These are phyloP conservation scores for Paraphoma sp. DNA, from an alignment of 2,329 filamentous ascomycete genomes.

Conservation along the genomic window DNA sequence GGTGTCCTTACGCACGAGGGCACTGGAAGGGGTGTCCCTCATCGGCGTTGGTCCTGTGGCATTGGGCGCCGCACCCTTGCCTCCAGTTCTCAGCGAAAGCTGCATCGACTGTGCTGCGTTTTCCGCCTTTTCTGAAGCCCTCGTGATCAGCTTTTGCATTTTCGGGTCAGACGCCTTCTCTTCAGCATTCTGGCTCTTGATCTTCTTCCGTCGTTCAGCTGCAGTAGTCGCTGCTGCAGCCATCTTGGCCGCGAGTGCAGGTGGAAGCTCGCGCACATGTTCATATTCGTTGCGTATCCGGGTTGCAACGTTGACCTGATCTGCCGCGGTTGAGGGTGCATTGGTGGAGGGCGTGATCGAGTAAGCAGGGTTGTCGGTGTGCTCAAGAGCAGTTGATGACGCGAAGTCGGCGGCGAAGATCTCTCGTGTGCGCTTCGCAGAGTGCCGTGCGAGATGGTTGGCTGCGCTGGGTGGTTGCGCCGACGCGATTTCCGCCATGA, in stretches of 20 bases:
- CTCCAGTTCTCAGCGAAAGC: slow-evolving; percentile 60
- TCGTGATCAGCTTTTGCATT: slow-evolving; percentile 72
- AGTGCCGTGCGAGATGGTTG: slow-evolving; percentile 48
- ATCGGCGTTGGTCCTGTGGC: slow-evolving; percentile 62
- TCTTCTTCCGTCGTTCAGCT: slow-evolving; percentile 69
- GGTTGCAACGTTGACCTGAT: slow-evolving; percentile 58
- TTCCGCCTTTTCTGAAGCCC: slow-evolving; percentile 59
- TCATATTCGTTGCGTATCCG: slow-evolving; percentile 78
- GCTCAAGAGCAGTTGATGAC: slow-evolving; percentile 50
- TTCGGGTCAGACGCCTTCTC: slow-evolving; percentile 59
- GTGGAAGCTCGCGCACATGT: slow-evolving; percentile 77
- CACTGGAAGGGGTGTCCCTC: slow-evolving; percentile 59
- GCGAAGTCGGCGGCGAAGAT: slow-evolving; percentile 62
- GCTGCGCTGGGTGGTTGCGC: slow-evolving; percentile 23
- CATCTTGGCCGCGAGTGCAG: slow-evolving; percentile 79
- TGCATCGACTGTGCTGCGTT: slow-evolving; percentile 62
- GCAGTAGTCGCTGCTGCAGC: slow-evolving; percentile 65
- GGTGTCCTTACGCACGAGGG: slow-evolving; percentile 68
- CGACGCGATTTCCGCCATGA: slow-evolving; percentile 29
- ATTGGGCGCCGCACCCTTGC: slow-evolving; percentile 58
- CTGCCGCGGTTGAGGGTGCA: slow-evolving; percentile 52
- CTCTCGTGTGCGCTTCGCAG: slow-evolving; percentile 61
- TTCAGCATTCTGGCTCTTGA: slow-evolving; percentile 59
- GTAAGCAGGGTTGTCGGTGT: slow-evolving; percentile 43
- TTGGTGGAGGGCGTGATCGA: slow-evolving; percentile 54